phyloP scores from a whole-genome alignment of 148 eudicot genomes.

The Pouteria glomerata region DNA sequence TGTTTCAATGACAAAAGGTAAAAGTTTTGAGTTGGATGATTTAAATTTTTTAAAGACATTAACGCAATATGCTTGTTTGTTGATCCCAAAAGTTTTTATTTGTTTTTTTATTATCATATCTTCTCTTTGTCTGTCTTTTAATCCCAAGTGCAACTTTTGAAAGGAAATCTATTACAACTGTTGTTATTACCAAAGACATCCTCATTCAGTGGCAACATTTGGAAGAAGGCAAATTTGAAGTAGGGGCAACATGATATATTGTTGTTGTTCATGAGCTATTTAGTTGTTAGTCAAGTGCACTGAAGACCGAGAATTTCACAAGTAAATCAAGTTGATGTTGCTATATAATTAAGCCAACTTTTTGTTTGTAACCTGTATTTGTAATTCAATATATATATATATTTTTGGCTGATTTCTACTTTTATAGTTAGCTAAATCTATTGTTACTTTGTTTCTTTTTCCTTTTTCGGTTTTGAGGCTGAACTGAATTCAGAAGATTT shows the following conservation, averaged over 20 bases:
- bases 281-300: too few relatives aligned
- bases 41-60: background rate
- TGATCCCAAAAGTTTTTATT: background rate
- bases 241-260: too few relatives aligned
- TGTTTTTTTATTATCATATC: too few relatives aligned
- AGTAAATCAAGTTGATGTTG: too few relatives aligned
- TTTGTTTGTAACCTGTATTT: background rate
- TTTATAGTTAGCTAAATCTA: background rate
- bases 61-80: background rate
- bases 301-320: too few relatives aligned
- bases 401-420: background rate
- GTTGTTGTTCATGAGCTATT: too few relatives aligned
- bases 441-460: background rate
- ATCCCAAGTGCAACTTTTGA: too few relatives aligned
- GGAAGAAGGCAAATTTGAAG: too few relatives aligned
- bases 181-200: too few relatives aligned
- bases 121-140: background rate
- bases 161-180: too few relatives aligned
- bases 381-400: background rate
- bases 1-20: background rate
- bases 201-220: too few relatives aligned
- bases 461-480: slow-evolving; percentile 19
- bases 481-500: slow-evolving; percentile 18
- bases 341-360: too few relatives aligned
- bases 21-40: background rate